phyloP scores from a whole-genome alignment of 768 basidiomycete species.

The Myochromella boudieri region DNA sequence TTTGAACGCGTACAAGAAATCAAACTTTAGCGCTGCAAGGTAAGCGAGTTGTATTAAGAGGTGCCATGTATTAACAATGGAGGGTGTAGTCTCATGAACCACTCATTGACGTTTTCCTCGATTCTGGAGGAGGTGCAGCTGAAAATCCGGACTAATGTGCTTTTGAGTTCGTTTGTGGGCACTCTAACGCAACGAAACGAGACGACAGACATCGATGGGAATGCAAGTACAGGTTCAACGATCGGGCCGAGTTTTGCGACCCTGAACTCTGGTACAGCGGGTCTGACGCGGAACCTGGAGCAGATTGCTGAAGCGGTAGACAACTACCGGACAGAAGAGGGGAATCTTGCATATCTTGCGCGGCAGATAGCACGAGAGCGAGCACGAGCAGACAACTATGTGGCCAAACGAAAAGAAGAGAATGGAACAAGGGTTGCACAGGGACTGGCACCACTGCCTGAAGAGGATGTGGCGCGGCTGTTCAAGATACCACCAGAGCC shows the following conservation, averaged over 20 bases:
- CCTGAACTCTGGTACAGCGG: slow-evolving; percentile 69
- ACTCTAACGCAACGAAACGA: slow-evolving; percentile 52
- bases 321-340: slow-evolving; percentile 86
- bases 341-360: slow-evolving; percentile 84
- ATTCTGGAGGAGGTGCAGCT: slow-evolving; percentile 87
- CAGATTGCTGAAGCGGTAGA: slow-evolving; percentile 85
- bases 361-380: slow-evolving; percentile 90
- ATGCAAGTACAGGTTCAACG: slow-evolving; percentile 36
- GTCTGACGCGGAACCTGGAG: slow-evolving; percentile 76
- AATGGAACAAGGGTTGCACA: slow-evolving; percentile 76
- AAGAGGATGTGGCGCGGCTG: slow-evolving; percentile 79
- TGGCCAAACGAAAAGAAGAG: slow-evolving; percentile 88
- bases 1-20: slow-evolving; percentile 77
- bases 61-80: slow-evolving; percentile 10
- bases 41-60: slow-evolving; percentile 33
- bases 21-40: slow-evolving; percentile 86
- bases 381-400: slow-evolving; percentile 71
- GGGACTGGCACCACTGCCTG: slow-evolving; percentile 82
- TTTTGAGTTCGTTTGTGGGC: slow-evolving; percentile 77
- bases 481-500: slow-evolving; percentile 91
- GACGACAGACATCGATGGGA: slow-evolving; percentile 36
- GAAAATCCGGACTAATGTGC: slow-evolving; percentile 78
- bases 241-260: slow-evolving; percentile 60
- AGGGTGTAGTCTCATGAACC: slow-evolving; percentile 64
- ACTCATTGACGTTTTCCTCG: slow-evolving; percentile 80